phyloP scores from a whole-genome alignment of 2,329 filamentous ascomycete species.

The Juglanconis juglandina region DNA sequence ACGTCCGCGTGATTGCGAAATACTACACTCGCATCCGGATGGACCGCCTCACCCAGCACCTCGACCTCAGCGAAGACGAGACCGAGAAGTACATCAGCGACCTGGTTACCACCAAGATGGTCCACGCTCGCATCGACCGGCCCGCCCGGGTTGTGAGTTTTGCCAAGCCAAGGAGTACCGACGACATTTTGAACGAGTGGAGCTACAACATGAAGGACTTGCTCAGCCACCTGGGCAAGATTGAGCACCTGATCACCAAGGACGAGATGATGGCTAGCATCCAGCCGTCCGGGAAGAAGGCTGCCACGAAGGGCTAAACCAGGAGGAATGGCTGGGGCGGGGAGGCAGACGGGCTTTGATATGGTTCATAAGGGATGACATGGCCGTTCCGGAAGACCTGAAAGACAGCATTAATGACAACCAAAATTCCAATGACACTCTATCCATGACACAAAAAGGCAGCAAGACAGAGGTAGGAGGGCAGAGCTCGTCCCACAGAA shows the following conservation, averaged over 20 bases:
- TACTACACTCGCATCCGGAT: slow-evolving; percentile 98
- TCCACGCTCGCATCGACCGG: slow-evolving; percentile 95
- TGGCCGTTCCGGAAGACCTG: not conserved
- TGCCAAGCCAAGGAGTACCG: slow-evolving; percentile 88
- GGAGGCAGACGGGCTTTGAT: not conserved
- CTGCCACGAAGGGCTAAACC: slow-evolving; percentile 8
- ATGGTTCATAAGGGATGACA: slow-evolving; percentile 1
- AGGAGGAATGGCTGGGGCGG: not conserved
- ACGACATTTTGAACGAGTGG: slow-evolving; percentile 98
- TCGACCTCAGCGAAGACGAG: slow-evolving; percentile 91
- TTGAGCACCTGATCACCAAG: slow-evolving; percentile 98
- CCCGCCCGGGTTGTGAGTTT: slow-evolving; percentile 91
- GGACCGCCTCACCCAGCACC: slow-evolving; percentile 80
- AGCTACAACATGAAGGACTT: slow-evolving; percentile 80
- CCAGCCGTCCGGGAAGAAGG: slow-evolving; percentile 51
- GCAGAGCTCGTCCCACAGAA: too few relatives aligned
- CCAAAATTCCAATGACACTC: not conserved
- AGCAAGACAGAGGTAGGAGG: not conserved
- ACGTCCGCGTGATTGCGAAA: slow-evolving; percentile 93
- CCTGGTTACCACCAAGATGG: slow-evolving; percentile 93
- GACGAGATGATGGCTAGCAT: slow-evolving; percentile 99
- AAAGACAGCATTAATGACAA: not conserved
- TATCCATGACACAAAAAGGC: not conserved
- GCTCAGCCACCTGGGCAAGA: slow-evolving; percentile 73
- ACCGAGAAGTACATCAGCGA: slow-evolving; percentile 99